Percentiles rank a stretch among this genome's conserved stretches.
Conservation (phyloP, 768 basidiomycete genomes). For the Leucogyrophana mollusca region DNA sequence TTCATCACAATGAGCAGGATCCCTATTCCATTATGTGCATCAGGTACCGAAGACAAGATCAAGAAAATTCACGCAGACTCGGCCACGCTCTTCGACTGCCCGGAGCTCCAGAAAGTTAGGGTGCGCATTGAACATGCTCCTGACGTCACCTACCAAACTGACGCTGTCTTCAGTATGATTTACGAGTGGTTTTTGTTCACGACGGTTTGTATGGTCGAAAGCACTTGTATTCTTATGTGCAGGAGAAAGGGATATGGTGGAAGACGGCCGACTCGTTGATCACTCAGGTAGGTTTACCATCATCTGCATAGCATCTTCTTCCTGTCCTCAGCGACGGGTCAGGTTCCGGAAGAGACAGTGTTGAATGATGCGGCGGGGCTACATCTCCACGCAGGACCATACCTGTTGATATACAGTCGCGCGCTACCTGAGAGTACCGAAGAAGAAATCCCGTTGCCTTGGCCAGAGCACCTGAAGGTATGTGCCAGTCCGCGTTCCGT, state of each 20-base stretch:
- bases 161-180: conserved; percentile 61
- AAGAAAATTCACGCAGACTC: conserved; percentile 43
- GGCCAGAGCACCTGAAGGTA: conserved; percentile 15
- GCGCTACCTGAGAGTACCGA: conserved; percentile 22
- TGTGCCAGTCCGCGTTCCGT: too few species aligned
- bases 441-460: conserved; percentile 19
- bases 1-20: neutral
- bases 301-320: neutral
- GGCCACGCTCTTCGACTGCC: conserved; percentile 52
- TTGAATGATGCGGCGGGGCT: conserved; percentile 68
- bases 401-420: conserved; percentile 68
- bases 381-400: conserved; percentile 76
- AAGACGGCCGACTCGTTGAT: conserved; percentile 73
- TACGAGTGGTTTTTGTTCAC: conserved; percentile 75
- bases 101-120: conserved; percentile 61
- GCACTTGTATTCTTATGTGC: conserved; percentile 77
- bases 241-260: conserved; percentile 70
- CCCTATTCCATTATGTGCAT: neutral
- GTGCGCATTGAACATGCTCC: conserved; percentile 31
- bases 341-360: conserved; percentile 74
- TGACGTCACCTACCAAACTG: neutral
- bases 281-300: conserved; percentile 54
- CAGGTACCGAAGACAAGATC: conserved; percentile 56
- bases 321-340: neutral
- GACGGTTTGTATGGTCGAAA: conserved; percentile 77